Conservation (phyloP, 2,329 filamentous ascomycete species). For the Amylocarpus encephaloides region DNA sequence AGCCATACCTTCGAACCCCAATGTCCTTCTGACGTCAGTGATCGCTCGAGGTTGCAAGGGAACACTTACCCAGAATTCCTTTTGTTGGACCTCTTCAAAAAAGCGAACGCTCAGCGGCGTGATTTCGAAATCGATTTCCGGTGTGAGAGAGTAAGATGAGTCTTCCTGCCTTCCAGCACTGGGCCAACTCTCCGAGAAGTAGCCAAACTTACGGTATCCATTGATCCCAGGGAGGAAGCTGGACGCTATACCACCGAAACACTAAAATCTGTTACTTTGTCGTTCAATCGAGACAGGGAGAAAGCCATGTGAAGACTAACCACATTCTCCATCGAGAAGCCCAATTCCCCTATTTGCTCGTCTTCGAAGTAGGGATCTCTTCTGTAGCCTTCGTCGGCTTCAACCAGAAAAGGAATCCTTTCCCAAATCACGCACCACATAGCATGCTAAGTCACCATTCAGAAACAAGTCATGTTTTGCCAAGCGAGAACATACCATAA, state of each 20-base stretch:
- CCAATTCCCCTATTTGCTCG: conserved; percentile 15
- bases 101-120: conserved; percentile 16
- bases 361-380: conserved; percentile 18
- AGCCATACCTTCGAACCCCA: background rate
- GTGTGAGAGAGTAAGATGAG: no score
- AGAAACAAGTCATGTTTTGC: no score
- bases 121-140: conserved; percentile 4
- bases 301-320: conserved; percentile 5
- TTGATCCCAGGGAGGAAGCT: background rate
- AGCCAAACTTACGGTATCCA: no score
- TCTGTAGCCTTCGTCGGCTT: no score
- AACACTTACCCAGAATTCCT: conserved; percentile 16
- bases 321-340: conserved; percentile 17
- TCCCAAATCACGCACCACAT: conserved; percentile 1
- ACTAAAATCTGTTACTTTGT: background rate
- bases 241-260: conserved; percentile 1
- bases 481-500: background rate
- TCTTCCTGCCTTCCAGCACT: no score
- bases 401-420: no score
- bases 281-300: background rate
- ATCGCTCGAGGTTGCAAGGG: background rate
- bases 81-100: conserved; percentile 19
- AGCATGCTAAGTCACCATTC: background rate
- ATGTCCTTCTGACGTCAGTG: background rate
- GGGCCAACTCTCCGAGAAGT: no score